Conservation (phyloP, 164 flowering plant species). For the Protea cynaroides region DNA sequence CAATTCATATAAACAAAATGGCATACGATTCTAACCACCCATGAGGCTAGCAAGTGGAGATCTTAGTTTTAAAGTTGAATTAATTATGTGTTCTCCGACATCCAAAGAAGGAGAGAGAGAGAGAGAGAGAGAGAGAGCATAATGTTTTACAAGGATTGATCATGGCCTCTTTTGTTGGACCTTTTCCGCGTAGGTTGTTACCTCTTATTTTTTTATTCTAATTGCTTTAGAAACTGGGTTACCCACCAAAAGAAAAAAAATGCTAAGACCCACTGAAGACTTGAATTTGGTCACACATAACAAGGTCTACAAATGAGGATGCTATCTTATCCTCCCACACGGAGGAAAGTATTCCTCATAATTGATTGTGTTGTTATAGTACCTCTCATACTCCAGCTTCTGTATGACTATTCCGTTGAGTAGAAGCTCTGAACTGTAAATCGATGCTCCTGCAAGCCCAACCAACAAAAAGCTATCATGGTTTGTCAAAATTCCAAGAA, state of each 20-base stretch:
- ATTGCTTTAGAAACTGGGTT: no score
- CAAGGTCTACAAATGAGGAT: background rate
- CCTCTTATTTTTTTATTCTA: no score
- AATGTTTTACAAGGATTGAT: no score
- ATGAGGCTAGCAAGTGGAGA: background rate
- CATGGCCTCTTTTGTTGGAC: no score
- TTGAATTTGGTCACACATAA: background rate
- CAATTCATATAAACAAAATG: no score
- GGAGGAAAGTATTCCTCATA: background rate
- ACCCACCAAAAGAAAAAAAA: no score
- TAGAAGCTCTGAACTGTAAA: constrained; percentile 78
- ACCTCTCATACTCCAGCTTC: constrained; percentile 80
- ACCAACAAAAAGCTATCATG: background rate
- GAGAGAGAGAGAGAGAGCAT: no score
- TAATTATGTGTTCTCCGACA: no score
- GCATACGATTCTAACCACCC: no score
- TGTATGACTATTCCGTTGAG: constrained; percentile 89
- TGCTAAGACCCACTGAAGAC: no score
- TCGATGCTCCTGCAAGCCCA: constrained; percentile 55
- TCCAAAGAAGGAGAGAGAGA: background rate
- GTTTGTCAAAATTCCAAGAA: background rate
- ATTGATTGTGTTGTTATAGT: background rate
- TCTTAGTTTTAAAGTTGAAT: no score
- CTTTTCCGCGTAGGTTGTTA: no score
- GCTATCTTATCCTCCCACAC: background rate